Evolutionary conservation across 768 basidiomycete species (phyloP).

Genomic region (Sporobolomyces roseus): DNA sequence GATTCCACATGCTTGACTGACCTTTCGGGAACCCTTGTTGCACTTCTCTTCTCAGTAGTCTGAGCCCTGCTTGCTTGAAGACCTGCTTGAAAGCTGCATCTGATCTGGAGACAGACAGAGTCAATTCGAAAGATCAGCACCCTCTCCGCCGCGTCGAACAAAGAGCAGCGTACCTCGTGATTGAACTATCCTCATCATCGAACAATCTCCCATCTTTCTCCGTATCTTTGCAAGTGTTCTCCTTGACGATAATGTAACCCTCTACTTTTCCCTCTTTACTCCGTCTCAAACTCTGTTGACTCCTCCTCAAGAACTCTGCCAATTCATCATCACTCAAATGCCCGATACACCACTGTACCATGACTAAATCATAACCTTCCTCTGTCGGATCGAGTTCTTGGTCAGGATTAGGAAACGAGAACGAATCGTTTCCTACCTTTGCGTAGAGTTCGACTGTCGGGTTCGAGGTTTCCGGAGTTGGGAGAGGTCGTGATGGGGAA

Average conservation of each 20-base stretch:
- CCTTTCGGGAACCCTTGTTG: slow-evolving; percentile 73
- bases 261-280: slow-evolving; percentile 38
- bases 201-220: slow-evolving; percentile 60
- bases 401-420: slow-evolving; percentile 46
- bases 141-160: too few species aligned
- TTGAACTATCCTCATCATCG: slow-evolving; percentile 81
- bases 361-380: slow-evolving; percentile 79
- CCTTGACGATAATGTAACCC: slow-evolving; percentile 74
- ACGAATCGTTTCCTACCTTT: slow-evolving; percentile 63
- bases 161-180: slow-evolving; percentile 65
- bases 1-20: not conserved
- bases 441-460: slow-evolving; percentile 55
- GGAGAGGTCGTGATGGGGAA: slow-evolving; percentile 46
- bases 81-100: slow-evolving; percentile 69
- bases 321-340: slow-evolving; percentile 76
- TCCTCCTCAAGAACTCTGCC: slow-evolving; percentile 66
- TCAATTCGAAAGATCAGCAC: not conserved
- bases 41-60: slow-evolving; percentile 65
- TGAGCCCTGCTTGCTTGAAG: slow-evolving; percentile 70
- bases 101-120: slow-evolving; percentile 57
- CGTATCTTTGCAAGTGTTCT: slow-evolving; percentile 64
- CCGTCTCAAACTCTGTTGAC: slow-evolving; percentile 60
- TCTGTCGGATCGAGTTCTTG: slow-evolving; percentile 46
- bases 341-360: slow-evolving; percentile 97
- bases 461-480: slow-evolving; percentile 19